Evolutionary conservation across 2,329 filamentous ascomycete genomes (phyloP).

Genomic region (Paraphoma sp.): DNA sequence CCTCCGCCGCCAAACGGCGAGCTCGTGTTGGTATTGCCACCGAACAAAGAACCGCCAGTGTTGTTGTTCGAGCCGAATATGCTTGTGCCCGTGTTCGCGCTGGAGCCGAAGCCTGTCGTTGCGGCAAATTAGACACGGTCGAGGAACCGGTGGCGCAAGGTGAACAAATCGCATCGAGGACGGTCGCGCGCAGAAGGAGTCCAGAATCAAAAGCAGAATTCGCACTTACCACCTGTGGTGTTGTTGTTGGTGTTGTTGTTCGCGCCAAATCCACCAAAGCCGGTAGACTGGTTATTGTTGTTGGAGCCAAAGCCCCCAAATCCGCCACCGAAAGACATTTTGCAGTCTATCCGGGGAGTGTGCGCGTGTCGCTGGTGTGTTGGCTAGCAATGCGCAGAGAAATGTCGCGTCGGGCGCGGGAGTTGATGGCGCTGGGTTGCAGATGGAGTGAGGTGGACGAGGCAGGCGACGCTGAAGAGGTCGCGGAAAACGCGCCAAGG

Average conservation of each 20-base stretch:
- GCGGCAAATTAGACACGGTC: slow-evolving; percentile 48
- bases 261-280: slow-evolving; percentile 53
- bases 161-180: slow-evolving; percentile 36
- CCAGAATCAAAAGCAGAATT: slow-evolving; percentile 21
- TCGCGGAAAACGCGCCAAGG: slow-evolving; percentile 45
- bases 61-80: slow-evolving; percentile 44
- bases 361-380: slow-evolving; percentile 25
- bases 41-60: slow-evolving; percentile 41
- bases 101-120: slow-evolving; percentile 51
- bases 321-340: slow-evolving; percentile 59
- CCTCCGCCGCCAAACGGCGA: slow-evolving; percentile 46
- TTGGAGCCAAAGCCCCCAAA: slow-evolving; percentile 55
- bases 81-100: slow-evolving; percentile 38
- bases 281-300: slow-evolving; percentile 36
- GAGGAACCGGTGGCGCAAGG: slow-evolving; percentile 33
- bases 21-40: slow-evolving; percentile 38
- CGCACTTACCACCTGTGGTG: slow-evolving; percentile 60
- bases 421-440: slow-evolving; percentile 22
- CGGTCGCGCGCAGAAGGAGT: slow-evolving; percentile 24
- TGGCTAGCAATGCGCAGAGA: slow-evolving; percentile 27
- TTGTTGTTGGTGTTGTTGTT: slow-evolving; percentile 38
- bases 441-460: slow-evolving; percentile 22
- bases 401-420: slow-evolving; percentile 23
- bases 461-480: slow-evolving; percentile 27
- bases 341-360: slow-evolving; percentile 28